Conservation (phyloP, 2,329 filamentous ascomycete genomes). For the Colletotrichum liaoningense region DNA sequence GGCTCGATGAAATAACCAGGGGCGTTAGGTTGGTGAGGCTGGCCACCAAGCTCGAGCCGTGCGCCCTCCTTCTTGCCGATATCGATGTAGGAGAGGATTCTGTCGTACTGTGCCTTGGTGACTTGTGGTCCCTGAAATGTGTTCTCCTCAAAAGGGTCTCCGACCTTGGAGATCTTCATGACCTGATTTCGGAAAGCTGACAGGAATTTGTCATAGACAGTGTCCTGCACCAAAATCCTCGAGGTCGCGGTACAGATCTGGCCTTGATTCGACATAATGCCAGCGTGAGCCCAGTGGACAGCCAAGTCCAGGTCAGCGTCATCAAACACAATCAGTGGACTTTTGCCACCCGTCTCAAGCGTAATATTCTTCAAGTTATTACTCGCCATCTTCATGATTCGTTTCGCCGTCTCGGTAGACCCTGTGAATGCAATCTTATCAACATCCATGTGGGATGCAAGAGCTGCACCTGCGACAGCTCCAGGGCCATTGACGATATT, state of each 20-base stretch:
- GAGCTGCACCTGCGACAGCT: constrained; percentile 70
- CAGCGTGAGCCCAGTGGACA: constrained; percentile 60
- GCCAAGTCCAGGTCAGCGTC: constrained; percentile 73
- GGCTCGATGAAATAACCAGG: constrained; percentile 44
- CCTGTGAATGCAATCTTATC: constrained; percentile 82
- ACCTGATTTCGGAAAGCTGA: constrained; percentile 69
- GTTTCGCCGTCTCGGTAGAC: constrained; percentile 73
- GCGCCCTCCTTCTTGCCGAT: constrained; percentile 72
- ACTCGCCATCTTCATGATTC: constrained; percentile 77
- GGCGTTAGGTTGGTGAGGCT: constrained; percentile 58
- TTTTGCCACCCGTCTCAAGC: constrained; percentile 71
- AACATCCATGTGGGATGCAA: constrained; percentile 72
- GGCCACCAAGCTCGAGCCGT: constrained; percentile 58
- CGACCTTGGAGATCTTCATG: constrained; percentile 66
- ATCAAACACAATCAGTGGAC: constrained; percentile 68
- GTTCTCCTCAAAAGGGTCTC: constrained; percentile 71
- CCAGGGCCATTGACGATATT: constrained; percentile 78
- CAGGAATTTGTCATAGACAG: constrained; percentile 69
- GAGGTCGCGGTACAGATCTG: constrained; percentile 72
- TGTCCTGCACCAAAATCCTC: constrained; percentile 68
- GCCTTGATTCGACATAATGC: constrained; percentile 66
- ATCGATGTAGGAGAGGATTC: constrained; percentile 74
- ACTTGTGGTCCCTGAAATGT: constrained; percentile 78
- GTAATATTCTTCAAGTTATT: constrained; percentile 69
- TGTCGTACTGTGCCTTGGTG: constrained; percentile 72